Percentiles rank a stretch among this genome's conserved stretches.
phyloP scores from a whole-genome alignment of 768 basidiomycete genomes.

The Krasilnikovozyma curviuscula region DNA sequence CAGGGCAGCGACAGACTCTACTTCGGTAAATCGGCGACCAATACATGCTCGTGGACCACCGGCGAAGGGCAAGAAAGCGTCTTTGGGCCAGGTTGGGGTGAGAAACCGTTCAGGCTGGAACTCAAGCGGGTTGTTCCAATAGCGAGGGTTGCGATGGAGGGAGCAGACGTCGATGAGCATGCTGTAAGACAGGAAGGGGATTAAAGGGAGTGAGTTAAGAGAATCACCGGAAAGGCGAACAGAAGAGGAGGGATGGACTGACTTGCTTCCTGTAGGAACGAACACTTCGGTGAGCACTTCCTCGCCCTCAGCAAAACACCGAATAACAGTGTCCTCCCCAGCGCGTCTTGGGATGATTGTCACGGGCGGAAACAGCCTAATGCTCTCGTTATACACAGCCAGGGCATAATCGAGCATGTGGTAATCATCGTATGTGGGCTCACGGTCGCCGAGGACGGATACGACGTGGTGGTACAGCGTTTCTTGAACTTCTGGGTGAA shows the following conservation, averaged over 20 bases:
- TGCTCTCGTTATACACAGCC: constrained; percentile 13
- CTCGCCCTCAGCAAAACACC: too few species aligned
- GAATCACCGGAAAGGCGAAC: background rate
- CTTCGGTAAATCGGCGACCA: background rate
- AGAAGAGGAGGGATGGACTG: background rate
- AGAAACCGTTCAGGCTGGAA: constrained; percentile 16
- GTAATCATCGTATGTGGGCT: constrained; percentile 1
- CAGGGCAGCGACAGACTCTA: constrained; percentile 3
- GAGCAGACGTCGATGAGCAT: constrained; percentile 9
- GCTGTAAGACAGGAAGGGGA: background rate
- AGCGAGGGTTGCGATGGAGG: constrained; percentile 14
- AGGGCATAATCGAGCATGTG: constrained; percentile 18
- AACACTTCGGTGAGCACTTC: too few species aligned
- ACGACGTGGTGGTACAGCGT: constrained; percentile 34
- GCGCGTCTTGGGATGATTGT: constrained; percentile 13
- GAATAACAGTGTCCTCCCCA: constrained; percentile 1
- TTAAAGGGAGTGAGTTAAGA: background rate
- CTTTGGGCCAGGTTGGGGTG: constrained; percentile 11
- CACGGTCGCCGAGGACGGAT: constrained; percentile 17
- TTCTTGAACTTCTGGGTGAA: constrained; percentile 34
- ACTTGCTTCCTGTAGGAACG: too few species aligned
- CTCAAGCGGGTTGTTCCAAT: constrained; percentile 12
- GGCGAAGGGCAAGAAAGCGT: constrained; percentile 15
- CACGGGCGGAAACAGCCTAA: constrained; percentile 14
- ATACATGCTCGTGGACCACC: constrained; percentile 7